Evolutionary conservation across 1,284 basidiomycete species (phyloP).

Genomic region (Austroboletus olivaceoglutinosus): DNA sequence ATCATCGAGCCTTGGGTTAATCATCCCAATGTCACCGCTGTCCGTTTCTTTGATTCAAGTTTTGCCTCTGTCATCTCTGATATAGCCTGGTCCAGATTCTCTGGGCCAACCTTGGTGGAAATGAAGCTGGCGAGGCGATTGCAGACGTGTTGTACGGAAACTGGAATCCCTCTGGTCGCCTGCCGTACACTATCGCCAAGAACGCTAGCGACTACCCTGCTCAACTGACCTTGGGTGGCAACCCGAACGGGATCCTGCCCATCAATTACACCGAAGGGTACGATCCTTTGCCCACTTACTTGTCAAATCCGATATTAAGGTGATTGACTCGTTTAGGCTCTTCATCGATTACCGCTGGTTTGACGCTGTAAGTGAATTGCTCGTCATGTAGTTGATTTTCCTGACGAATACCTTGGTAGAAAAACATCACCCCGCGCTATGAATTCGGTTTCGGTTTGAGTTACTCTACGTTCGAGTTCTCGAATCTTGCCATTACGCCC

Average conservation of each 20-base stretch:
- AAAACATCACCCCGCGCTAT: conserved; percentile 54
- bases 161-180: conserved; percentile 53
- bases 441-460: conserved; percentile 68
- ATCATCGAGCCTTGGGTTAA: conserved; percentile 54
- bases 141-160: conserved; percentile 47
- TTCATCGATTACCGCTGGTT: conserved; percentile 62
- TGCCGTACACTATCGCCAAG: conserved; percentile 63
- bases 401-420: conserved; percentile 14
- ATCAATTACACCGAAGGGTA: conserved; percentile 44
- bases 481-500: conserved; percentile 45
- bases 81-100: conserved; percentile 29
- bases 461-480: conserved; percentile 79
- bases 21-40: conserved; percentile 50
- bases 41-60: conserved; percentile 4
- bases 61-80: background rate
- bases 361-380: conserved; percentile 30
- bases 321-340: conserved; percentile 29
- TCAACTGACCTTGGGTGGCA: conserved; percentile 30
- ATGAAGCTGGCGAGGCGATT: conserved; percentile 48
- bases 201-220: conserved; percentile 33
- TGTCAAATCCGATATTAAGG: too few relatives aligned
- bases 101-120: conserved; percentile 57
- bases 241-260: conserved; percentile 23
- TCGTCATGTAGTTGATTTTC: background rate
- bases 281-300: conserved; percentile 1